These are phyloP conservation scores for Saccharomycopsis sp. DNA, from an alignment of 805 yeast genomes.

Conservation along the genomic window DNA sequence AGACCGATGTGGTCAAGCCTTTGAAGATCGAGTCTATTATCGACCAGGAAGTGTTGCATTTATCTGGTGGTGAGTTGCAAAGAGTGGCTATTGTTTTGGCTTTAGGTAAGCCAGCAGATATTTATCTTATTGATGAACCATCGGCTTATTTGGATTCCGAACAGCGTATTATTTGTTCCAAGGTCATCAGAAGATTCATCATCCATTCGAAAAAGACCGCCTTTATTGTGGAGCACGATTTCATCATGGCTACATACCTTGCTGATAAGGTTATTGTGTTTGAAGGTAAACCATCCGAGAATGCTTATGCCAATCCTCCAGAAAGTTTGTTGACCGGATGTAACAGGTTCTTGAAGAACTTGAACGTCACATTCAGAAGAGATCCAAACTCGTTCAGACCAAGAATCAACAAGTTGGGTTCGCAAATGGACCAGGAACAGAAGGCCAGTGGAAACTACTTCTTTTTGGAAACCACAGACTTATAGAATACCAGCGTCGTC, in stretches of 20 bases:
- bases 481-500: slow-evolving; percentile 4
- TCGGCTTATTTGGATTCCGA: slow-evolving; percentile 98
- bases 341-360: slow-evolving; percentile 91
- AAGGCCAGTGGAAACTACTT: slow-evolving; percentile 88
- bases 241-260: slow-evolving; percentile 98
- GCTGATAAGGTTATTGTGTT: slow-evolving; percentile 98
- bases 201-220: slow-evolving; percentile 97
- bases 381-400: slow-evolving; percentile 98
- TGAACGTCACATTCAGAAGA: slow-evolving; percentile 97
- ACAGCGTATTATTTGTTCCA: slow-evolving; percentile 98
- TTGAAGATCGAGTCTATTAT: slow-evolving; percentile 87
- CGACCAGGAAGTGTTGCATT: slow-evolving; percentile 95
- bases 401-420: slow-evolving; percentile 93
- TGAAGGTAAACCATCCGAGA: slow-evolving; percentile 88
- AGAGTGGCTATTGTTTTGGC: slow-evolving; percentile 97
- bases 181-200: slow-evolving; percentile 94
- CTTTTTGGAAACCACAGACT: slow-evolving; percentile 49
- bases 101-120: slow-evolving; percentile 91
- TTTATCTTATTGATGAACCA: slow-evolving; percentile 96
- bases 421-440: slow-evolving; percentile 99
- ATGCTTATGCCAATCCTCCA: slow-evolving; percentile 81
- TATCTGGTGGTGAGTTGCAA: slow-evolving; percentile 99
- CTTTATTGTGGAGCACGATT: slow-evolving; percentile 99
- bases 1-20: slow-evolving; percentile 96
- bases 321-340: slow-evolving; percentile 95